These are phyloP conservation scores for Candida freyschussii DNA, from an alignment of 1,139 yeast genomes.

Conservation along the genomic window DNA sequence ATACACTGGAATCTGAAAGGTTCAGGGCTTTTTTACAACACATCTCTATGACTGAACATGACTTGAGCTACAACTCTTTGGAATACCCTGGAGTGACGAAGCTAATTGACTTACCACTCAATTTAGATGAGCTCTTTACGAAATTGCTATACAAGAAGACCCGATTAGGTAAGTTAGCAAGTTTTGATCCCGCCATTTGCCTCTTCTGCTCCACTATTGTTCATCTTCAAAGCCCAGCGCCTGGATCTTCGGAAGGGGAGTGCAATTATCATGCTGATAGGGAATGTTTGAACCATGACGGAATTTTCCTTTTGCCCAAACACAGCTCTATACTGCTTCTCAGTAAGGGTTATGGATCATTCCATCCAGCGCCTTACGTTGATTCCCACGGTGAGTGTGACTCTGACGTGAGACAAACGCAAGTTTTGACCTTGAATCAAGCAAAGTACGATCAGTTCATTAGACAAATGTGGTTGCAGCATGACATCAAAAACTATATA, in stretches of 20 bases:
- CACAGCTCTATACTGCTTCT: conserved; percentile 66
- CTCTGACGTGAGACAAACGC: conserved; percentile 64
- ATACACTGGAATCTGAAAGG: conserved; percentile 17
- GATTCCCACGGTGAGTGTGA: conserved; percentile 88
- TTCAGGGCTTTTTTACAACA: conserved; percentile 19
- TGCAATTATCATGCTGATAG: conserved; percentile 60
- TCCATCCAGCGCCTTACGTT: conserved; percentile 77
- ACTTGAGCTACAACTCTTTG: conserved; percentile 27
- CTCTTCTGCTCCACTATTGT: conserved; percentile 73
- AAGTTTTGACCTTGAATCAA: conserved; percentile 64
- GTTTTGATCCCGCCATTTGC: conserved; percentile 78
- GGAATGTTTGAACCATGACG: conserved; percentile 68
- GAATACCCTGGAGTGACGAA: conserved; percentile 60
- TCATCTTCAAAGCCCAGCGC: conserved; percentile 56
- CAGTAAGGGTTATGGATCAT: conserved; percentile 72
- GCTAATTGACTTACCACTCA: conserved; percentile 56
- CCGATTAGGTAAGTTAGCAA: conserved; percentile 25
- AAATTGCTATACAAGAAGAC: conserved; percentile 42
- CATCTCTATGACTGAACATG: conserved; percentile 21
- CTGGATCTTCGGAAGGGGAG: conserved; percentile 51
- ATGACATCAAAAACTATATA: conserved; percentile 70
- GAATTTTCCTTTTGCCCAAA: conserved; percentile 74
- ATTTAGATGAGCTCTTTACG: conserved; percentile 67
- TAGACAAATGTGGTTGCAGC: conserved; percentile 70
- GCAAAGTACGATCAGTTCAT: conserved; percentile 64